Percentiles rank a stretch among this genome's conserved stretches.
These are phyloP conservation scores for Populus davidiana DNA, from an alignment of 345 rosid species.

Conservation along the genomic window DNA sequence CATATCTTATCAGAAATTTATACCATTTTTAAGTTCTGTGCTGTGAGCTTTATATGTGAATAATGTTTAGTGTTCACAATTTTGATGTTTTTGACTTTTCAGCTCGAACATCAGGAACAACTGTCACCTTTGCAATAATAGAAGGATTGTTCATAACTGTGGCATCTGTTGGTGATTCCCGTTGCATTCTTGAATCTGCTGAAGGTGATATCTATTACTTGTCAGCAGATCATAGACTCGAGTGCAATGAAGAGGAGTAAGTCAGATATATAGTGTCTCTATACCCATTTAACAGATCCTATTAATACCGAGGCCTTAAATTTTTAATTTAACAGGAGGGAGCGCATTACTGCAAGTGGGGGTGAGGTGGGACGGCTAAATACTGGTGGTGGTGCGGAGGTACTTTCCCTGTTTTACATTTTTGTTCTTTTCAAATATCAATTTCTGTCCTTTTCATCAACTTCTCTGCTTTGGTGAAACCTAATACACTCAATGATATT, in stretches of 20 bases:
- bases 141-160: constrained; percentile 94
- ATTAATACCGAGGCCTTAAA: constrained; percentile 18
- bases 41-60: neutral
- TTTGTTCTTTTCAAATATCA: constrained; percentile 1
- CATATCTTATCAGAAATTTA: neutral
- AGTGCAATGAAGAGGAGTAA: constrained; percentile 91
- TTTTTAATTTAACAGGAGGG: constrained; percentile 56
- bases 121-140: constrained; percentile 85
- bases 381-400: constrained; percentile 99
- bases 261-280: constrained; percentile 23
- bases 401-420: constrained; percentile 29
- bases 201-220: constrained; percentile 85
- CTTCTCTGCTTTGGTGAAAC: constrained; percentile 2
- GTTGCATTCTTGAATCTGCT: constrained; percentile 92
- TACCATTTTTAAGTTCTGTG: neutral
- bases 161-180: constrained; percentile 99
- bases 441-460: neutral
- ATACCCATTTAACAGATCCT: constrained; percentile 7
- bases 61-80: neutral
- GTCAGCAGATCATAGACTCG: constrained; percentile 98
- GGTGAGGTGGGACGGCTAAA: constrained; percentile 99
- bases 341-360: constrained; percentile 88
- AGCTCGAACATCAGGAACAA: constrained; percentile 90
- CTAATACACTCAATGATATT: neutral
- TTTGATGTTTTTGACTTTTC: constrained; percentile 21